Evolutionary conservation across 805 yeast species (phyloP).

Genomic region (Saturnispora zaruensis): DNA sequence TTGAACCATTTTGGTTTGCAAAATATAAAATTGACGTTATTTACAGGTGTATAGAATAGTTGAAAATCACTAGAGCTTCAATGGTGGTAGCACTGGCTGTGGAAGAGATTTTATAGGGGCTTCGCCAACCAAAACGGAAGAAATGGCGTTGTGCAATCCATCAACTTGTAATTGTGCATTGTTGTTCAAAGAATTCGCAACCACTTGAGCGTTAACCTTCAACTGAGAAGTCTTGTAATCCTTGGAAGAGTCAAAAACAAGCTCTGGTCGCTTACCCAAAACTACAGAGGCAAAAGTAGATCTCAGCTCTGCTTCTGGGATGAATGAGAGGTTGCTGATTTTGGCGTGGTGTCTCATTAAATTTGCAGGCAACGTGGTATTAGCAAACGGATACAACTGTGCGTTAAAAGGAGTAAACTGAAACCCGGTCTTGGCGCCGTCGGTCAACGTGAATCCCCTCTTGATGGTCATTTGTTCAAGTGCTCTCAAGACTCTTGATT

Average conservation of each 20-base stretch:
- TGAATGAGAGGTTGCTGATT: conserved; percentile 10
- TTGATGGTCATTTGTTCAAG: conserved; percentile 18
- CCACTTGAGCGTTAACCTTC: conserved; percentile 25
- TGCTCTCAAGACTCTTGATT: conserved; percentile 25
- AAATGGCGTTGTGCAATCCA: conserved; percentile 16
- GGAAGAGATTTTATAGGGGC: conserved; percentile 19
- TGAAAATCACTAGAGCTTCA: conserved; percentile 8
- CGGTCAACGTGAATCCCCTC: conserved; percentile 20
- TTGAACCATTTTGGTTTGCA: not conserved
- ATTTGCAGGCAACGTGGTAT: conserved; percentile 18
- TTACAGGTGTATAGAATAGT: not conserved
- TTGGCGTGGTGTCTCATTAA: conserved; percentile 14
- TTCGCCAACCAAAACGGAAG: conserved; percentile 18
- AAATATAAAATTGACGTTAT: not conserved
- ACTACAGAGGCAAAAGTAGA: conserved; percentile 22
- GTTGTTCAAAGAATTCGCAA: conserved; percentile 24
- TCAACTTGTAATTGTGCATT: conserved; percentile 28
- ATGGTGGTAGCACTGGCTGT: conserved; percentile 13
- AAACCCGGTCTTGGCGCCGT: conserved; percentile 10
- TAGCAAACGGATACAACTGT: conserved; percentile 21
- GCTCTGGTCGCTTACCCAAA: conserved; percentile 22
- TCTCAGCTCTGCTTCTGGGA: conserved; percentile 18
- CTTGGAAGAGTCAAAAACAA: conserved; percentile 15
- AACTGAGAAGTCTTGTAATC: conserved; percentile 21
- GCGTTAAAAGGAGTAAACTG: conserved; percentile 16